Evolutionary conservation across 805 yeast species (phyloP), one percentile per base, ranked within the genome.

Genomic region (Saccharomyces kudriavzevii): DNA sequence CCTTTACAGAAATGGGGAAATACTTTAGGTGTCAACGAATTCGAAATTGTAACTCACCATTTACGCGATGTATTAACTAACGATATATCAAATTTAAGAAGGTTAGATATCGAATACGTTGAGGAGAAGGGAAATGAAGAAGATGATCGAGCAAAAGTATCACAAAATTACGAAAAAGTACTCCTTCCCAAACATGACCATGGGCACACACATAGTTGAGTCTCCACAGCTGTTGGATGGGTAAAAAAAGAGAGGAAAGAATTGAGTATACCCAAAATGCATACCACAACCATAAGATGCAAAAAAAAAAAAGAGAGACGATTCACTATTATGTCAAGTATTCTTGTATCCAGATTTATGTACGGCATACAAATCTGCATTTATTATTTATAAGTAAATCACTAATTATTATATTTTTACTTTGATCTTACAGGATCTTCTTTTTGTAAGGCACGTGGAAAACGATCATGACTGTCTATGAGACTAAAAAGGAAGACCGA

Each of bases 51-150:
- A 5, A 60, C 73, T 2, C 66, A 66, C 28, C 70, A 67, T 51
- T 43, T 72, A 29, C 70, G 70, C 51, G 54, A 56, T 28, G 60
- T 65, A 13, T 54, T 78, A 35, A 67, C 61, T 51, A 57, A 61
- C 1, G 69, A 70, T 25, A 72, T 78, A 51, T 72, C 74, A 28
- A 76, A 73, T 58, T 63, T 79, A 45, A 73, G 77, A 60, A 74
- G 72, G 46, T 67, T 78, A 2, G 63, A 67, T 47, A 63, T 77
- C 40, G 74, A 68, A 66, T 77, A 61, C 55, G 64, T 66, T 27
- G 69, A 69, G 47, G 71, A 66, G 52, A 59, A 60, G 49, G 64
- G 65, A 13, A 56, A 53, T 24, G 56, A 58, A 8, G 57, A 52
- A 11, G 60, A 58, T 25, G 65, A 60, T 29, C 64, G 61, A 52